Percentiles rank a stretch among this genome's conserved stretches.
Evolutionary conservation across 208 protist genomes (phyloP).

Genomic region (Trypanosoma avium): DNA sequence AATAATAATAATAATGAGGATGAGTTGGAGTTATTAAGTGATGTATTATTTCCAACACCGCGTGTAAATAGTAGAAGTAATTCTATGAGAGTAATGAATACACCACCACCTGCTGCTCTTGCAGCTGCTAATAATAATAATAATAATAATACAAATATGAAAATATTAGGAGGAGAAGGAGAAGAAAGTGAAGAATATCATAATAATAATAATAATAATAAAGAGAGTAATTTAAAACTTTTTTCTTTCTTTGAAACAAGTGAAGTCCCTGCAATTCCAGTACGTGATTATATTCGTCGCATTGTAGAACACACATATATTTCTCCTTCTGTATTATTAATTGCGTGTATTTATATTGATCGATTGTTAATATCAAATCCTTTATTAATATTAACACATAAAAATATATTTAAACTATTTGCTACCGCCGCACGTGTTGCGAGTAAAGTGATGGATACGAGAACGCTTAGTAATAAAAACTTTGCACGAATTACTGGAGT

Average conservation of each 20-base stretch:
- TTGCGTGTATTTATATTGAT: conserved; percentile 71
- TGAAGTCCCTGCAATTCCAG: conserved; percentile 35
- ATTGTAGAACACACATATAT: conserved; percentile 73
- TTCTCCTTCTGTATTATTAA: conserved; percentile 60
- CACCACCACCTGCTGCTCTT: no score
- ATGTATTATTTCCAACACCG: no score
- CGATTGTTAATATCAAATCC: conserved; percentile 39
- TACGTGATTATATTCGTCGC: conserved; percentile 62
- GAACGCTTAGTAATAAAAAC: conserved; percentile 76
- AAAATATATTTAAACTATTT: conserved; percentile 72
- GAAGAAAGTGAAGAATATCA: no score
- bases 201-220: neutral
- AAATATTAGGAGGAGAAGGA: no score
- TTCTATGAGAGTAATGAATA: no score
- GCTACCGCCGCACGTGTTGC: conserved; percentile 48
- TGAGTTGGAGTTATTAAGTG: no score
- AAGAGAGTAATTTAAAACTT: conserved; percentile 4
- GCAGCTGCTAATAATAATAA: no score
- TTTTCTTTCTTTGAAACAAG: conserved; percentile 43
- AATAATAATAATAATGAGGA: neutral
- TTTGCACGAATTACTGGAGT: conserved; percentile 67
- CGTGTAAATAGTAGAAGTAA: no score
- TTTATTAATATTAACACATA: conserved; percentile 38
- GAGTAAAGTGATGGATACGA: conserved; percentile 76
- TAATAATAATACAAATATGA: no score